Conservation (phyloP, 2,329 filamentous ascomycete species). For the Fusarium luffae region DNA sequence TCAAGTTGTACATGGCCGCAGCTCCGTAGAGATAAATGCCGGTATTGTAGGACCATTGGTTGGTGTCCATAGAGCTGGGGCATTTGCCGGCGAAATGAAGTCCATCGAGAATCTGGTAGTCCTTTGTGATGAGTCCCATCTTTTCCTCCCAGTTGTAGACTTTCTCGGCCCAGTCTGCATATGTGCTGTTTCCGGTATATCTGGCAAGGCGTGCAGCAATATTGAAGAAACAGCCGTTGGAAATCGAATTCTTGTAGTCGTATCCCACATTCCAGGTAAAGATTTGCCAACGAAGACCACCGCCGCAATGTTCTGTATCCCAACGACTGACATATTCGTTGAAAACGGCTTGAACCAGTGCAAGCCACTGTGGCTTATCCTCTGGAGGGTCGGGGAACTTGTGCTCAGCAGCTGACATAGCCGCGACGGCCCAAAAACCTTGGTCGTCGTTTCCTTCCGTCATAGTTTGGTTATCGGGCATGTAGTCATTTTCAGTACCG, state of each 20-base stretch:
- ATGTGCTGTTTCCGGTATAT: conserved; percentile 83
- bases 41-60: conserved; percentile 77
- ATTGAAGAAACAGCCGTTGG: conserved; percentile 77
- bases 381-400: conserved; percentile 75
- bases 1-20: conserved; percentile 71
- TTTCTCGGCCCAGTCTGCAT: conserved; percentile 78
- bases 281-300: conserved; percentile 88
- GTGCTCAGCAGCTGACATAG: conserved; percentile 81
- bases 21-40: conserved; percentile 72
- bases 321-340: conserved; percentile 80
- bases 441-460: conserved; percentile 78
- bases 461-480: conserved; percentile 73
- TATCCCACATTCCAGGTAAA: conserved; percentile 79
- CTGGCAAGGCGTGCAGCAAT: conserved; percentile 77
- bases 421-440: conserved; percentile 85
- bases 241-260: conserved; percentile 76
- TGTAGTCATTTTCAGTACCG: conserved; percentile 69
- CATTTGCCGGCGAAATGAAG: conserved; percentile 54
- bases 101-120: conserved; percentile 66
- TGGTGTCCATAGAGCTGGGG: conserved; percentile 61
- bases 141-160: conserved; percentile 73
- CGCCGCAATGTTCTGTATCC: conserved; percentile 72
- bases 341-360: conserved; percentile 81
- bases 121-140: conserved; percentile 65
- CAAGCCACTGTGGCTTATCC: conserved; percentile 75